Percentiles rank a stretch among this genome's conserved stretches.
phyloP scores from a whole-genome alignment of 2,329 filamentous ascomycete genomes.

The Trichoderma atroviride region DNA sequence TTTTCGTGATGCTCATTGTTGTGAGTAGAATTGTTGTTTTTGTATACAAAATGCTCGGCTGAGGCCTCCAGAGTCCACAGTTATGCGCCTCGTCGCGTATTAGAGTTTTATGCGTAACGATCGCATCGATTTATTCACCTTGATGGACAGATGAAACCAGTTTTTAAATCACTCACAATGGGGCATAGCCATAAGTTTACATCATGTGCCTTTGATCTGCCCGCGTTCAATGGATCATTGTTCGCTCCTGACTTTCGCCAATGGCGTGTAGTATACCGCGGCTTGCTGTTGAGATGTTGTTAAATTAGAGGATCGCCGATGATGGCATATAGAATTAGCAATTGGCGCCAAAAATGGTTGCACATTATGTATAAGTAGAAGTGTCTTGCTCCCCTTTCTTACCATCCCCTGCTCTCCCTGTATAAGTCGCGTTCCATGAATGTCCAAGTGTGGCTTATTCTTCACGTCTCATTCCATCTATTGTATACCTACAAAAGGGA shows the following conservation, averaged over 20 bases:
- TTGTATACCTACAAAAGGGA: constrained; percentile 33
- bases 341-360: neutral
- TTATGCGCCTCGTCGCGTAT: neutral
- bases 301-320: neutral
- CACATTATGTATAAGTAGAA: neutral
- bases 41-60: neutral
- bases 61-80: neutral
- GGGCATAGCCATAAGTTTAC: neutral
- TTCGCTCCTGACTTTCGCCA: neutral
- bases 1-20: neutral
- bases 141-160: neutral
- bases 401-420: neutral
- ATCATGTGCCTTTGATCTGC: neutral
- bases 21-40: neutral
- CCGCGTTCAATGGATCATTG: neutral
- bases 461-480: constrained; percentile 37
- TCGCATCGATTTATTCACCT: neutral
- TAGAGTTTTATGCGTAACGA: neutral
- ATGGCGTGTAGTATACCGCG: neutral
- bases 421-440: neutral
- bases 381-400: neutral
- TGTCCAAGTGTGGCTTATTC: constrained; percentile 32
- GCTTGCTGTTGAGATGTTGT: neutral
- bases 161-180: neutral
- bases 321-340: neutral